Evolutionary conservation across 1,284 basidiomycete genomes (phyloP).

Genomic region (Fistulinella staudtii): DNA sequence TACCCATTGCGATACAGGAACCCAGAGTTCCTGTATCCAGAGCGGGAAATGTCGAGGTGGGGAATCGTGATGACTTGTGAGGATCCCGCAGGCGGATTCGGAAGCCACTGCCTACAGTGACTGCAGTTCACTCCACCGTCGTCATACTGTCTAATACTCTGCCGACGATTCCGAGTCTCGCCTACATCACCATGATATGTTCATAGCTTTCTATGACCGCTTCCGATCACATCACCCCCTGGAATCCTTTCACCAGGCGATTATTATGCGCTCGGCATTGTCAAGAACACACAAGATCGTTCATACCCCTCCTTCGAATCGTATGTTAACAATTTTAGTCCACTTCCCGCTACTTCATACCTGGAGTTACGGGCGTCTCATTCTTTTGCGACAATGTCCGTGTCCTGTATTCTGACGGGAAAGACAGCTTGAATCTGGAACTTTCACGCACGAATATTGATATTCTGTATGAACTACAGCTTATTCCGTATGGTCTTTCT

Average conservation of each 20-base stretch:
- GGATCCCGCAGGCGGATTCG: constrained; percentile 4
- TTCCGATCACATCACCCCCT: constrained; percentile 8
- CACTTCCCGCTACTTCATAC: too few species aligned
- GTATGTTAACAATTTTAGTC: too few species aligned
- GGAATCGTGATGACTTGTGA: neutral
- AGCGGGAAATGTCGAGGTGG: constrained; percentile 9
- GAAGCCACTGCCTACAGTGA: neutral
- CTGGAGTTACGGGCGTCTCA: too few species aligned
- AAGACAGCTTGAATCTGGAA: too few species aligned
- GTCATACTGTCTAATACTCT: constrained; percentile 1
- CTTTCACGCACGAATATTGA: too few species aligned
- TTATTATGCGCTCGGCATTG: neutral
- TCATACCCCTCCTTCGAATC: too few species aligned
- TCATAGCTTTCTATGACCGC: neutral
- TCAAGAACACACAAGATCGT: too few species aligned
- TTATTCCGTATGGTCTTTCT: neutral
- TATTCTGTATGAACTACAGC: neutral
- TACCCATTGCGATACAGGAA: neutral
- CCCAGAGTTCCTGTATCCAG: too few species aligned
- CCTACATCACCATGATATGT: neutral
- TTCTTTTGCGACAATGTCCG: too few species aligned
- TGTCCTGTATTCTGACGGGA: too few species aligned
- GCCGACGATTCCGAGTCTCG: neutral
- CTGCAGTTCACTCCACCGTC: neutral
- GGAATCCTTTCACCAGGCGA: constrained; percentile 1